Evolutionary conservation across 1,284 basidiomycete species (phyloP), one percentile per base, ranked within the genome.

Genomic region (Heterobasidion parviporum): DNA sequence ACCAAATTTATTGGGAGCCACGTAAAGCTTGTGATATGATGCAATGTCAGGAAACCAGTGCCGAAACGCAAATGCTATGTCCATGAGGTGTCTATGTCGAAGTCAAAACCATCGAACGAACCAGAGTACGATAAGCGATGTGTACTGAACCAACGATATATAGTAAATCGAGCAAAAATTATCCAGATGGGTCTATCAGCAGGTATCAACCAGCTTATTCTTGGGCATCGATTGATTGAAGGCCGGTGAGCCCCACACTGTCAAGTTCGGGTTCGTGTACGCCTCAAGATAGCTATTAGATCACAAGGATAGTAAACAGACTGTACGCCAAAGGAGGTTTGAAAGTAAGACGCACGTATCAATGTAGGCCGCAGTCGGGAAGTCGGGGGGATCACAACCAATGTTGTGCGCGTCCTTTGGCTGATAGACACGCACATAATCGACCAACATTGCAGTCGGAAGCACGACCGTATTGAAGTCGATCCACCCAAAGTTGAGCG

Each of bases 341-440:
- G 26, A 6, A 26, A 6, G 7, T n/a, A 9, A 35, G 10, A 67
- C 72, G 60, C 53, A 75, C 71, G 69, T 60, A 53, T 68, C 64
- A 63, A 81, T 80, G 62, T 81, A 81, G 12, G 71, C 64, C 54
- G 68, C 68, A 0, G 84, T 87, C 0, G 83, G 83, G 59, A 71
- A 73, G 54, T 77, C 74, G 5, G 65, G 57, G 3, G 83, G 82
- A 61, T 80, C 77, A 65, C 83, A 86, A 5, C 81, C 81, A 26
- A 84, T 67, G 60, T 78, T 79, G 18, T 71, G 73, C 34, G 70
- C 51, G 20, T 66, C 69, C 26, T 68, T 66, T 48, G 76, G 67
- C 61, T 79, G 80, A 62, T 82, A 83, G 15, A 85, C 78, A 12
- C 84, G 72, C n/a, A 85, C 74, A 60, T 83, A 85, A 62, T 86